Percentiles rank a stretch among this genome's conserved stretches.
Conservation (phyloP, 495 filamentous ascomycete species). For the Talaromyces nanjingensis region DNA sequence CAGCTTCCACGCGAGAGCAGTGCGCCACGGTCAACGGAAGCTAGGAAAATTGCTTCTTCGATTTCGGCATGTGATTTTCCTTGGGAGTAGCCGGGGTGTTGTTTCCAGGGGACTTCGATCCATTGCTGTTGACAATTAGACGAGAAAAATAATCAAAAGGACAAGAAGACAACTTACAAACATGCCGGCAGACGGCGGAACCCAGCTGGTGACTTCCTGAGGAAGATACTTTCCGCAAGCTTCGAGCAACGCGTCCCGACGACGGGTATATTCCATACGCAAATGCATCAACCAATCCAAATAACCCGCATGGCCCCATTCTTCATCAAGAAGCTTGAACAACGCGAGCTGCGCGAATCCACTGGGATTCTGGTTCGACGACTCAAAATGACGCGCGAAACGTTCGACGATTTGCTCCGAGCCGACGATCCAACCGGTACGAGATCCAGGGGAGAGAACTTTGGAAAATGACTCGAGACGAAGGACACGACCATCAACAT, state of each 20-base stretch:
- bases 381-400: constrained; percentile 70
- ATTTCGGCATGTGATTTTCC: constrained; percentile 58
- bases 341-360: constrained; percentile 77
- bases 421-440: constrained; percentile 59
- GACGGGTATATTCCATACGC: constrained; percentile 71
- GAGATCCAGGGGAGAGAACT: constrained; percentile 54
- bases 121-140: constrained; percentile 51
- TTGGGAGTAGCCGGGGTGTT: constrained; percentile 55
- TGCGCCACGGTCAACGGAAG: constrained; percentile 61
- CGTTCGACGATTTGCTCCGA: constrained; percentile 77
- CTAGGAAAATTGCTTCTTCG: constrained; percentile 78
- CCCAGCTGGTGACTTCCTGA: constrained; percentile 73
- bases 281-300: constrained; percentile 84
- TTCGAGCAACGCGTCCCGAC: constrained; percentile 68
- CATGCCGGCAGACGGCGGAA: constrained; percentile 84
- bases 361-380: constrained; percentile 72
- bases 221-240: constrained; percentile 82
- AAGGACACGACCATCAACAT: constrained; percentile 60
- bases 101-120: constrained; percentile 68
- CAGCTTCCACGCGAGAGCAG: constrained; percentile 77
- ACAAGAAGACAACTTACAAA: constrained; percentile 57
- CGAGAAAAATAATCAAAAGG: not conserved
- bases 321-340: constrained; percentile 85
- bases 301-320: constrained; percentile 91
- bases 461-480: constrained; percentile 67